These are phyloP conservation scores for Moesziomyces sp. DNA, from an alignment of 1,284 basidiomycete species.

Conservation along the genomic window DNA sequence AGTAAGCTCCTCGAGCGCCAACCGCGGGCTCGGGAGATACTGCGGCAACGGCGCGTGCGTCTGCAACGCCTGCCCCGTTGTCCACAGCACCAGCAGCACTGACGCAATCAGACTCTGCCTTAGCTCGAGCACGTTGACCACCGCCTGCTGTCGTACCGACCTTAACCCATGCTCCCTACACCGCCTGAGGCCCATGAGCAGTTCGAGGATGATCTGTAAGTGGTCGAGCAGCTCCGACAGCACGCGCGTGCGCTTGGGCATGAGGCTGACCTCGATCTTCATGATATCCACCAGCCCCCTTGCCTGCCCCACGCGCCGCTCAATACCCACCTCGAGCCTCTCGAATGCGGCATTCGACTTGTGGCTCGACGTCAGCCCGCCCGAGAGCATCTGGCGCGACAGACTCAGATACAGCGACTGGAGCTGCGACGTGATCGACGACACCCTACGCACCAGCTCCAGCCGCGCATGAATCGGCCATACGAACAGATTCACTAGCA, in stretches of 20 bases:
- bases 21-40: constrained; percentile 69
- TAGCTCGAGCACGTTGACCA: constrained; percentile 70
- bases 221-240: constrained; percentile 69
- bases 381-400: constrained; percentile 59
- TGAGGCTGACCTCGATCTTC: constrained; percentile 69
- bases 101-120: constrained; percentile 70
- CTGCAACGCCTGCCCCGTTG: constrained; percentile 69
- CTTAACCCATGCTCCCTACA: constrained; percentile 67
- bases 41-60: constrained; percentile 70
- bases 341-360: constrained; percentile 45
- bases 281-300: constrained; percentile 66
- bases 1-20: constrained; percentile 62
- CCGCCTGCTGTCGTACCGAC: constrained; percentile 68
- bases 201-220: constrained; percentile 68
- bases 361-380: constrained; percentile 30
- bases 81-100: constrained; percentile 70
- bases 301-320: constrained; percentile 65
- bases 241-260: constrained; percentile 69
- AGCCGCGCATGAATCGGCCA: constrained; percentile 64
- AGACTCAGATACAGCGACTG: constrained; percentile 58
- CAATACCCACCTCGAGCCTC: constrained; percentile 60
- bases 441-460: constrained; percentile 49
- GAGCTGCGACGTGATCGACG: constrained; percentile 42
- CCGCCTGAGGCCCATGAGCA: constrained; percentile 68
- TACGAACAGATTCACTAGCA: constrained; percentile 57